Percentiles rank a stretch among this genome's conserved stretches.
Conservation (phyloP, 1,139 yeast genomes). For the Barnettozyma hawaiiensis region DNA sequence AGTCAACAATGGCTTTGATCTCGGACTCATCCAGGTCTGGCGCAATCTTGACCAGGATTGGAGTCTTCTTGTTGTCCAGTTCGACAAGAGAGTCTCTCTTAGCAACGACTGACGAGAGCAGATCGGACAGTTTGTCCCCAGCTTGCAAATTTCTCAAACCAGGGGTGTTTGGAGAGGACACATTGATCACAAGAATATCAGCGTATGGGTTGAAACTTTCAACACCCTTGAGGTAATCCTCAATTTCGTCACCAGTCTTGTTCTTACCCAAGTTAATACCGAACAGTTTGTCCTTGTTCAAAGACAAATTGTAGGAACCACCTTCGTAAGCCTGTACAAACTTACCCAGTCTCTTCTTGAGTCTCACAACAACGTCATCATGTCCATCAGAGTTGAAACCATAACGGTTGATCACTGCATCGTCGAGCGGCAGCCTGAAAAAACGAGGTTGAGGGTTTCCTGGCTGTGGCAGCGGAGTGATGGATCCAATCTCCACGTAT, state of each 20-base stretch:
- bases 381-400: conserved; percentile 95
- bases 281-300: conserved; percentile 58
- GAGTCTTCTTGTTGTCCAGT: conserved; percentile 43
- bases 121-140: conserved; percentile 62
- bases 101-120: conserved; percentile 58
- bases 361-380: conserved; percentile 57
- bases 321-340: conserved; percentile 26
- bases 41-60: conserved; percentile 84
- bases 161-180: conserved; percentile 96
- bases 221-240: conserved; percentile 83
- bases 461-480: conserved; percentile 89
- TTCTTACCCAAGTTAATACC: conserved; percentile 90
- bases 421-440: conserved; percentile 77
- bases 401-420: conserved; percentile 87
- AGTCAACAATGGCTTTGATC: conserved; percentile 73
- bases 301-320: conserved; percentile 44
- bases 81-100: conserved; percentile 50
- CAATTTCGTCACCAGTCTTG: conserved; percentile 83
- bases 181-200: conserved; percentile 84
- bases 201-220: conserved; percentile 75
- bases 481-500: conserved; percentile 88
- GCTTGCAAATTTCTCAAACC: conserved; percentile 84
- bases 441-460: conserved; percentile 92
- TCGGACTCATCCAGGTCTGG: conserved; percentile 87
- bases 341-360: conserved; percentile 54